Base-by-base conservation (phyloP, 2,329 filamentous ascomycete species). In the Exophiala mesophila region DNA sequence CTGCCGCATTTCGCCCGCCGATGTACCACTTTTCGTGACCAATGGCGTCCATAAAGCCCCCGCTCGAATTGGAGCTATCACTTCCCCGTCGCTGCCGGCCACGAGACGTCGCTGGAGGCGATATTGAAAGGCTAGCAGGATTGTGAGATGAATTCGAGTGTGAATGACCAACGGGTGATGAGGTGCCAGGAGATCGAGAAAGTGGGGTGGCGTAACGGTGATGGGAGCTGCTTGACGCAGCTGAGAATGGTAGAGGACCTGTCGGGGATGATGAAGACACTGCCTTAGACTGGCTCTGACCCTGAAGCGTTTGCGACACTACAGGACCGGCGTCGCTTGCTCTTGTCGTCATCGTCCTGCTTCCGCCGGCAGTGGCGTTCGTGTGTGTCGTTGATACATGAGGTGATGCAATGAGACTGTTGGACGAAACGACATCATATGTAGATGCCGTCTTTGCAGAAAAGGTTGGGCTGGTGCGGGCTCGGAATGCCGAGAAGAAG, bases 401-500 rank as follows among this genome's bases (percentile, higher is more conserved):
- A 39, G 65, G 63, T 6, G 65, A 55, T 28, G 59, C 53, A 4
- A 62, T 48, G 12, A 58, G 60, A 16, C 66, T 55, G 10, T 59
- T 54, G 20, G 57, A 37, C 8, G 55, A 50, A 47, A 57, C 44
- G 32, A 56, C 52, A 29, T 60, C 57, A 20, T 61, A 59, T 23
- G 67, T 58, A 20, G 67, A 53, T 13, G 66, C 60, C n/a, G 66
- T 64, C 8, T 76, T 69, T 17, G 77, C 66, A 57, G 81, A 81
- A 52, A 77, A 71, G 42, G 72, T 69, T 20, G 55, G 52, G 36
- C 43, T 56, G 30, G 78, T 78, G 57, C 82, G 78, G 37, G 80
- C 77, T 38, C 80, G 73, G 58, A 84, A 84, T 49, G 79, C 78
- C 35, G 80, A 75, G 49, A 83, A 73, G 65, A 83, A 82, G 67